Conservation (phyloP, 2,329 filamentous ascomycete genomes). For the Rutstroemia sydowiana region DNA sequence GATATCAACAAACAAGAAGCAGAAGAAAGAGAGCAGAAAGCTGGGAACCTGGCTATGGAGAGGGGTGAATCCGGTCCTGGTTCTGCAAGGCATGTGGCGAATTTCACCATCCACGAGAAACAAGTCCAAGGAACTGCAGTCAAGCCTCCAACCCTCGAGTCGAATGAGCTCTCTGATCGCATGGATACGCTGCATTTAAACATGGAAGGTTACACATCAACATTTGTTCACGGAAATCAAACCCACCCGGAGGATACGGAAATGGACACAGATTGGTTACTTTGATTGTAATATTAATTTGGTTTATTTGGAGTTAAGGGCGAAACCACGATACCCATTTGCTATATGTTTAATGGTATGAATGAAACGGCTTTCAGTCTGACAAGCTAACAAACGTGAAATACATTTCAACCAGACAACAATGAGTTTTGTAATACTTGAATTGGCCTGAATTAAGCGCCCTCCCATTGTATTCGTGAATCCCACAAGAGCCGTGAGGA, state of each 20-base stretch:
- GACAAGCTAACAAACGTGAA: too few relatives aligned
- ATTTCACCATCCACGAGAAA: constrained; percentile 47
- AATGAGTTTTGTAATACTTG: too few relatives aligned
- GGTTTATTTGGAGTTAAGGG: constrained; percentile 10
- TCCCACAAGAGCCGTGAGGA: too few relatives aligned
- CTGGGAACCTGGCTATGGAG: constrained; percentile 43
- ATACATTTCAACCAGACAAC: too few relatives aligned
- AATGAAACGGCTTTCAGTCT: too few relatives aligned
- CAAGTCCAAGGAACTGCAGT: constrained; percentile 33
- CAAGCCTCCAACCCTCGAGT: constrained; percentile 34
- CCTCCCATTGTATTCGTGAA: too few relatives aligned
- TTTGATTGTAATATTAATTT: constrained; percentile 15
- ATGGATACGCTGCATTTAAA: constrained; percentile 27
- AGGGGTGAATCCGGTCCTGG: constrained; percentile 33
- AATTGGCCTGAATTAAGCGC: too few relatives aligned
- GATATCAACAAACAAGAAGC: constrained; percentile 39
- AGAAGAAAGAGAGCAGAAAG: constrained; percentile 31
- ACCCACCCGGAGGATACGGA: constrained; percentile 13
- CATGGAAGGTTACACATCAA: constrained; percentile 27
- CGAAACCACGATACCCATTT: constrained; percentile 15
- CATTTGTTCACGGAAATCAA: constrained; percentile 18
- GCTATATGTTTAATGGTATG: neutral
- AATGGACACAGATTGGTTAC: constrained; percentile 24
- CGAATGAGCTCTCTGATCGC: constrained; percentile 27
- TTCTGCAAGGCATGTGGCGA: constrained; percentile 30